Evolutionary conservation across 2,329 filamentous ascomycete species (phyloP), one percentile per base, ranked within the genome.

Genomic region (Oidium heveae): DNA sequence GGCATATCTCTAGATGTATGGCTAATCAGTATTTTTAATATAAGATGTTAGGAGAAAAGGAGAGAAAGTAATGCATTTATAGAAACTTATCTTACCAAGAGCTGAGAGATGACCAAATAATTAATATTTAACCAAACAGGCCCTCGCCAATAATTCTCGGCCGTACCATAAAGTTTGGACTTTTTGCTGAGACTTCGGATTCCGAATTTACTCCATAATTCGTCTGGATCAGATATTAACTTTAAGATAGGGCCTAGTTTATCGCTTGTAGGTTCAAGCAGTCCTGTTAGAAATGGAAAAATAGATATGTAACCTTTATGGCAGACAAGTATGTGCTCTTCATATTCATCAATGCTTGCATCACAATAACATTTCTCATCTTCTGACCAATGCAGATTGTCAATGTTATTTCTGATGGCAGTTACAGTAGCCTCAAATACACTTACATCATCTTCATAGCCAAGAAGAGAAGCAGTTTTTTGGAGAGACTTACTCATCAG

Each of bases 71-170:
- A 3, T 28, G 3, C 3, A 28, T 28, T 3, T 3, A 28, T 3
- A 28, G 6, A 28, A 28, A 28, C 3, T 3, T 6, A 28, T 74
- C 82, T 71, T 73, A 88, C 84, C 60, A 81, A 73, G 33, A 96
- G 77, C 64, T 85, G 80, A 60, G 80, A 77, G 54, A 95, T 70
- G 53, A 84, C 80, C 61, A 96, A 72, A 67, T 94, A 96, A 69
- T 96, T 96, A 60, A 96, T 87, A 65, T 91, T 91, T 64, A 96
- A 84, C 89, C 89, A 96, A 24, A 96, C 76, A 0, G 91, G 87
- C 59, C 86, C 84, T 58, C 87, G 77, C 89, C 91, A 98, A 71
- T 98, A 98, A 68, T 98, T 95, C 71, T 98, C 91, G 1, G 74
- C 85, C 0, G 87, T 94, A 43, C 82, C 86, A 66, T 95, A 96